Evolutionary conservation across 78 protist genomes (phyloP).

Genomic region (Emiliania huxleyi): DNA sequence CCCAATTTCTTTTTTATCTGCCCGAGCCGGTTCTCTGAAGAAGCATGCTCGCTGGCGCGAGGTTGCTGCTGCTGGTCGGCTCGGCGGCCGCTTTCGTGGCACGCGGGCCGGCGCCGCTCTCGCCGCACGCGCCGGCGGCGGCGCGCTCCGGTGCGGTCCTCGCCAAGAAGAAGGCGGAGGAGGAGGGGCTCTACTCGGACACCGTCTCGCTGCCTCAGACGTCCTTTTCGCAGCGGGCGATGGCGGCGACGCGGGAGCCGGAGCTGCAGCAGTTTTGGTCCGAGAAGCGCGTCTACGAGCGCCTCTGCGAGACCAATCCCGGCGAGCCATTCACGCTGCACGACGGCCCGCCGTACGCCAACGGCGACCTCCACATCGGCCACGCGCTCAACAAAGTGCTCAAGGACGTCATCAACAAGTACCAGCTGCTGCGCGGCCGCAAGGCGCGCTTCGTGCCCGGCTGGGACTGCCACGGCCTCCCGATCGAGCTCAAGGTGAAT

Average conservation of each 20-base stretch:
- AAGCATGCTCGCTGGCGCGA: too few species aligned
- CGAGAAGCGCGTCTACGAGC: not conserved
- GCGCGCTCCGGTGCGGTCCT: too few species aligned
- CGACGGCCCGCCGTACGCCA: slow-evolving; percentile 97
- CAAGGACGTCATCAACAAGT: slow-evolving; percentile 81
- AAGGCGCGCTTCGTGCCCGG: slow-evolving; percentile 68
- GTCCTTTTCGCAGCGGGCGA: slow-evolving; percentile 32
- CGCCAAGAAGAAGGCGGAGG: not conserved
- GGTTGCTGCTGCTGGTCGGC: too few species aligned
- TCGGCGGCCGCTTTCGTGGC: too few species aligned
- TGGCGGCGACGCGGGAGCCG: slow-evolving; percentile 27
- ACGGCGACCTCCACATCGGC: slow-evolving; percentile 79
- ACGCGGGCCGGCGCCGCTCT: too few species aligned
- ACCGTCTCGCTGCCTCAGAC: slow-evolving; percentile 29
- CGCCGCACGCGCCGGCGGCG: too few species aligned
- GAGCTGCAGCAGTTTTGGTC: slow-evolving; percentile 32
- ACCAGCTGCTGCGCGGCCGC: slow-evolving; percentile 63
- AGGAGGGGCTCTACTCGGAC: not conserved
- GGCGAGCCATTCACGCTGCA: slow-evolving; percentile 71
- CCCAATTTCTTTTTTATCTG: too few species aligned
- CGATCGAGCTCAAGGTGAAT: slow-evolving; percentile 90
- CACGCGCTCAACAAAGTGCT: slow-evolving; percentile 60
- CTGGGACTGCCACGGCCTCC: slow-evolving; percentile 96
- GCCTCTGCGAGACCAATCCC: not conserved
- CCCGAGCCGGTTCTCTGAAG: too few species aligned